Percentiles rank a stretch among this genome's conserved stretches.
These are phyloP conservation scores for Avena sativa DNA, from an alignment of 176 grass and related monocot genomes.

Conservation along the genomic window DNA sequence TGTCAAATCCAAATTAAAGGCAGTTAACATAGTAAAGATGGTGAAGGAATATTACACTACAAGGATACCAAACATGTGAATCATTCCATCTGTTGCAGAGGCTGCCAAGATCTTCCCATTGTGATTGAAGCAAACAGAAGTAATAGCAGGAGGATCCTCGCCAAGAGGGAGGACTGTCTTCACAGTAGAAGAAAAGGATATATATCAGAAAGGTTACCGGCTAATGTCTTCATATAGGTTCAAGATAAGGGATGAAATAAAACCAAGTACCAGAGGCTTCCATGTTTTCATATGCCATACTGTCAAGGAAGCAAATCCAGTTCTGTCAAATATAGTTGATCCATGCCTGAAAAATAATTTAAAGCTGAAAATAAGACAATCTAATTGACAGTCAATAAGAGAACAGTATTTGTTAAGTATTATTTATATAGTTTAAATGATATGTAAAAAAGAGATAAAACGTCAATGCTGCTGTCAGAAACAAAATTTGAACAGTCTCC, in stretches of 20 bases:
- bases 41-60: slow-evolving; percentile 20
- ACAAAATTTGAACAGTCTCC: neutral
- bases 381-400: slow-evolving; percentile 30
- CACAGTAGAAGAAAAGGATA: slow-evolving; percentile 43
- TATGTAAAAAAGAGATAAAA: slow-evolving; percentile 20
- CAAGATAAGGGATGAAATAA: slow-evolving; percentile 41
- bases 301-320: slow-evolving; percentile 89
- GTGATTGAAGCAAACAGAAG: slow-evolving; percentile 97
- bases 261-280: slow-evolving; percentile 80
- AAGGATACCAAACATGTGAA: slow-evolving; percentile 99
- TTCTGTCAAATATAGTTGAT: slow-evolving; percentile 73
- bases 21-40: slow-evolving; percentile 22
- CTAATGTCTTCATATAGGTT: slow-evolving; percentile 15
- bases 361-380: slow-evolving; percentile 40
- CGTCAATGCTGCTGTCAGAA: neutral
- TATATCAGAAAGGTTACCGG: slow-evolving; percentile 16
- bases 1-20: slow-evolving; percentile 17
- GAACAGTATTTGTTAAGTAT: neutral
- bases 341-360: slow-evolving; percentile 61
- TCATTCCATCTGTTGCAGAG: slow-evolving; percentile 93
- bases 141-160: slow-evolving; percentile 95
- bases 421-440: slow-evolving; percentile 19
- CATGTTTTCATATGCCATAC: slow-evolving; percentile 98
- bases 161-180: slow-evolving; percentile 96
- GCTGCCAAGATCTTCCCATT: slow-evolving; percentile 98